Percentiles rank a stretch among this genome's conserved stretches.
Evolutionary conservation across 148 eudicot genomes (phyloP).

Genomic region (Rhododendron ovatum): DNA sequence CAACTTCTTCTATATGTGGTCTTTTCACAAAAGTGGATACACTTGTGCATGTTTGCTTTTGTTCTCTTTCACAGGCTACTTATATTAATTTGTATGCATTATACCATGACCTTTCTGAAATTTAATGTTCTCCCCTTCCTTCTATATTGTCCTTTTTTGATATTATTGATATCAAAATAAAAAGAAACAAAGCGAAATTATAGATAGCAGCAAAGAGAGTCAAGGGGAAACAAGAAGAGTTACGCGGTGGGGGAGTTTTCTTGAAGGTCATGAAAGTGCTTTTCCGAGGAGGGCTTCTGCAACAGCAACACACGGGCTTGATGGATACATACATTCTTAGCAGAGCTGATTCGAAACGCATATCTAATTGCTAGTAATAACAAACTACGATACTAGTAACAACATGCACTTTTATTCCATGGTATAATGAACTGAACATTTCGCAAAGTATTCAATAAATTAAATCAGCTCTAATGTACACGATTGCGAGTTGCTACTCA

Average conservation of each 20-base stretch:
- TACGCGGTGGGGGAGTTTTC: background rate
- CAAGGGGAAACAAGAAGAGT: background rate
- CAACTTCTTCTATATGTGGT: background rate
- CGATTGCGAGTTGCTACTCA: background rate
- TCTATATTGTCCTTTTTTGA: too few relatives aligned
- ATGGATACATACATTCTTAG: background rate
- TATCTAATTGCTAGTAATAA: background rate
- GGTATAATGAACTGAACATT: background rate
- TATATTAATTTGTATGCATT: background rate
- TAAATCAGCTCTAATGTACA: background rate
- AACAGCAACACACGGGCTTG: background rate
- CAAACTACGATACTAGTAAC: background rate
- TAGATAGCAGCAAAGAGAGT: too few relatives aligned
- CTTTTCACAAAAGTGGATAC: too few relatives aligned
- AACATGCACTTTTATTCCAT: background rate
- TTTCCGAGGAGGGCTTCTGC: background rate
- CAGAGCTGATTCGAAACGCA: background rate
- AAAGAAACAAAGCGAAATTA: background rate
- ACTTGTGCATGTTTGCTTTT: too few relatives aligned
- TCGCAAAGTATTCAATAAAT: background rate
- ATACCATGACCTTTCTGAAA: too few relatives aligned
- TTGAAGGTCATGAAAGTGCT: background rate
- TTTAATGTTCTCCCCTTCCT: too few relatives aligned
- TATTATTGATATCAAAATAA: too few relatives aligned
- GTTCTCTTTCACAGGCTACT: background rate